Evolutionary conservation across 2,329 filamentous ascomycete genomes (phyloP).

Genomic region (Coleophoma eucalyptorum): DNA sequence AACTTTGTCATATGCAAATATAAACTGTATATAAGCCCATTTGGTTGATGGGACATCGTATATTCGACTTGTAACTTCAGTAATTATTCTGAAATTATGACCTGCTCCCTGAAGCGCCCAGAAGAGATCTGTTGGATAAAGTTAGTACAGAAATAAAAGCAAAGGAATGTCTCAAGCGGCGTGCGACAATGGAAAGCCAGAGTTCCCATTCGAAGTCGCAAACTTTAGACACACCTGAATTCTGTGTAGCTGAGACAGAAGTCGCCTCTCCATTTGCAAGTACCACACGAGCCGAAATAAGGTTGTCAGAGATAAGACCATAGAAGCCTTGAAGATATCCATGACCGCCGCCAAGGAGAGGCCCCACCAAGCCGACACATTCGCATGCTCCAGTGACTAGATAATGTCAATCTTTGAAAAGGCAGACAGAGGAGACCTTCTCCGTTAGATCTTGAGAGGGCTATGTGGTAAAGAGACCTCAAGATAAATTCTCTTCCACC

Average conservation of each 20-base stretch:
- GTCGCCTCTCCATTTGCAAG: conserved; percentile 40
- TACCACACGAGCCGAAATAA: conserved; percentile 37
- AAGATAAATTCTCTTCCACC: no score
- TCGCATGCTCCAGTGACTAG: conserved; percentile 5
- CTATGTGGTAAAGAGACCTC: no score
- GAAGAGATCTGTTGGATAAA: conserved; percentile 33
- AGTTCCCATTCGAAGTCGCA: no score
- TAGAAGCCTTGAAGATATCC: conserved; percentile 32
- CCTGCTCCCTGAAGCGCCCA: conserved; percentile 29
- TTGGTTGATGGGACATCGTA: conserved; percentile 2
- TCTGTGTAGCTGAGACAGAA: conserved; percentile 35
- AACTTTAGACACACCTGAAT: not conserved
- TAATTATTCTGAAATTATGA: conserved; percentile 39
- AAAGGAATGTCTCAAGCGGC: no score
- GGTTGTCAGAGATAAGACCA: conserved; percentile 38
- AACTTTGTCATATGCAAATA: conserved; percentile 20
- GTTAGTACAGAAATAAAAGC: no score
- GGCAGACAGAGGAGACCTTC: no score
- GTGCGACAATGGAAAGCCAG: no score
- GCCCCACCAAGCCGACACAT: conserved; percentile 32
- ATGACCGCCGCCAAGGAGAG: conserved; percentile 36
- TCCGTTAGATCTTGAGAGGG: no score
- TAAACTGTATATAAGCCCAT: conserved; percentile 12
- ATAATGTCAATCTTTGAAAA: no score
- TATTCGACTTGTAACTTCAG: conserved; percentile 30